Conservation (phyloP, 495 filamentous ascomycete species). For the Amphirosellinia nigrospora region DNA sequence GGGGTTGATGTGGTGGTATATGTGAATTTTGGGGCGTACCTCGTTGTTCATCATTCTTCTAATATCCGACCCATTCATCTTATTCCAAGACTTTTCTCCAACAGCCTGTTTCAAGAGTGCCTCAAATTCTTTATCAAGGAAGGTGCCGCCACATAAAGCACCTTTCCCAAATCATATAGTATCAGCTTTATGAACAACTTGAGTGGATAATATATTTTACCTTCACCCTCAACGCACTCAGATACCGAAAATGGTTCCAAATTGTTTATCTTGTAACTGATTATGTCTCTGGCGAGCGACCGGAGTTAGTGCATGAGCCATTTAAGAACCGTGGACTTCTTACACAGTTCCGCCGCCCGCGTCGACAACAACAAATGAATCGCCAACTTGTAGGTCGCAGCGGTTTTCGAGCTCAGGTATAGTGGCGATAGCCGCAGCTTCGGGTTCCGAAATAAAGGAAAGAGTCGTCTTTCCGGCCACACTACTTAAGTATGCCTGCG, state of each 20-base stretch:
- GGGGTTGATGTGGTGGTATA: not conserved
- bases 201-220: not conserved
- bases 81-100: not conserved
- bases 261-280: slow-evolving; percentile 14
- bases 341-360: slow-evolving; percentile 67
- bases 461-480: slow-evolving; percentile 42
- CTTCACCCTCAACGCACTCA: slow-evolving; percentile 16
- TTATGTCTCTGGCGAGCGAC: not conserved
- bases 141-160: slow-evolving; percentile 13
- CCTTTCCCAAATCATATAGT: not conserved
- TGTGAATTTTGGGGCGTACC: too few species aligned
- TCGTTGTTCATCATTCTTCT: slow-evolving; percentile 20
- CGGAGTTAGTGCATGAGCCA: not conserved
- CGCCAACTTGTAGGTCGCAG: slow-evolving; percentile 46
- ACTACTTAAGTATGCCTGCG: slow-evolving; percentile 11
- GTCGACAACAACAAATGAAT: slow-evolving; percentile 64
- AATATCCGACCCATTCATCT: slow-evolving; percentile 12
- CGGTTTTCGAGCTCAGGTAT: slow-evolving; percentile 53
- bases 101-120: not conserved
- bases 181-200: not conserved
- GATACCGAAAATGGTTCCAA: slow-evolving; percentile 1
- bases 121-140: slow-evolving; percentile 17
- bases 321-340: slow-evolving; percentile 42
- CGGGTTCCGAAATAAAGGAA: slow-evolving; percentile 59
- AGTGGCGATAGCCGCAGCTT: slow-evolving; percentile 64